Evolutionary conservation across 2,329 filamentous ascomycete species (phyloP).

Genomic region (Calonectria crousiana): DNA sequence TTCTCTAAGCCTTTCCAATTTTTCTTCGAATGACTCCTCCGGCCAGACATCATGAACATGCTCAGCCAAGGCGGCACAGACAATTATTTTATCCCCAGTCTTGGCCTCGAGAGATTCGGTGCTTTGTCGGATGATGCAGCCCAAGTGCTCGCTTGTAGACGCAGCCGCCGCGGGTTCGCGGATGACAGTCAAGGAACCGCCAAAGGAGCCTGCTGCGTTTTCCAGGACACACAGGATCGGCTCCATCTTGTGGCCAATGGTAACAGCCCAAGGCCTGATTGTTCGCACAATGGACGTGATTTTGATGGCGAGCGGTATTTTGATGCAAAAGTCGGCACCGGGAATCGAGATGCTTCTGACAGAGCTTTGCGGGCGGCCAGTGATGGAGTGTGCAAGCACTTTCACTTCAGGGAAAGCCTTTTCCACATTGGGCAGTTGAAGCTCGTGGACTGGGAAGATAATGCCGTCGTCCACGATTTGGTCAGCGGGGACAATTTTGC

Average conservation of each 20-base stretch:
- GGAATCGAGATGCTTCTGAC: not conserved
- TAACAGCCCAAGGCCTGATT: not conserved
- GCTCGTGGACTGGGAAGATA: not conserved
- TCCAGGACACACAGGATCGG: not conserved
- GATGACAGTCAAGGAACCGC: not conserved
- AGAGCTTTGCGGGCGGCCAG: not conserved
- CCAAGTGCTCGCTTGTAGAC: not conserved
- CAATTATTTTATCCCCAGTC: not conserved
- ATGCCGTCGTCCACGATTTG: not conserved
- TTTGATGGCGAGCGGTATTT: not conserved
- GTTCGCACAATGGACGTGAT: not conserved
- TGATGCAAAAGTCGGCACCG: not conserved
- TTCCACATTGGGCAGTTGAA: not conserved
- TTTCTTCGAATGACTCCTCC: not conserved
- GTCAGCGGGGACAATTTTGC: not conserved
- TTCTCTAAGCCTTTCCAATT: not conserved
- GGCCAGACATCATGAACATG: not conserved
- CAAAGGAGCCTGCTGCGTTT: not conserved
- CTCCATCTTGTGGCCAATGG: not conserved
- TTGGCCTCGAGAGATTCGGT: not conserved
- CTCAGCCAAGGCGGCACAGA: not conserved
- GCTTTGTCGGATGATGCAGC: not conserved
- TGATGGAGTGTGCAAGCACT: not conserved
- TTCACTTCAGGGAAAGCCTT: not conserved
- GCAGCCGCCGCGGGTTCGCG: not conserved